Conservation (phyloP, 805 yeast genomes). For the Starmerella tilneyi region DNA sequence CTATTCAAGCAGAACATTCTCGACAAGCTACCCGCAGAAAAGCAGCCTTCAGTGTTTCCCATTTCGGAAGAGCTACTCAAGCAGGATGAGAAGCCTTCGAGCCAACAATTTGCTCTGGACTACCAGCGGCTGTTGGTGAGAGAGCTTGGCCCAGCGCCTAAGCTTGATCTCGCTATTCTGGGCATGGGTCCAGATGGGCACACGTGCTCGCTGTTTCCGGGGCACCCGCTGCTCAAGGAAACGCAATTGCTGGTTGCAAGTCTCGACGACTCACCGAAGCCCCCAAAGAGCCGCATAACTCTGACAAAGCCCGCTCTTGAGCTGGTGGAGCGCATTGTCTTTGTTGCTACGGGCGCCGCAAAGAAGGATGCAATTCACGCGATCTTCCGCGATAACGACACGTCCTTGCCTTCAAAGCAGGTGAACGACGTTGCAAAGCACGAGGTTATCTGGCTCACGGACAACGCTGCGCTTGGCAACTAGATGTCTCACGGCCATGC, state of each 20-base stretch:
- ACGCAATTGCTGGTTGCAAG: conserved; percentile 44
- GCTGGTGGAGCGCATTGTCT: conserved; percentile 47
- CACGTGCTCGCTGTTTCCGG: conserved; percentile 87
- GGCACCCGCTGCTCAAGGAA: conserved; percentile 55
- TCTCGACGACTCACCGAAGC: conserved; percentile 80
- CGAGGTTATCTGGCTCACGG: conserved; percentile 71
- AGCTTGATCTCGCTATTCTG: conserved; percentile 55
- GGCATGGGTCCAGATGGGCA: conserved; percentile 98
- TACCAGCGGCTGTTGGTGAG: conserved; percentile 53
- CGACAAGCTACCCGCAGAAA: conserved; percentile 31
- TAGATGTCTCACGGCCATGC: not conserved
- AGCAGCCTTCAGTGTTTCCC: conserved; percentile 21
- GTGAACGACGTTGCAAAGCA: conserved; percentile 48
- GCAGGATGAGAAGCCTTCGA: conserved; percentile 8
- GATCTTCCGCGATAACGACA: conserved; percentile 45
- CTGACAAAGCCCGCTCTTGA: conserved; percentile 69
- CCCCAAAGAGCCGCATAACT: conserved; percentile 84
- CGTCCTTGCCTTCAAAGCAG: conserved; percentile 52
- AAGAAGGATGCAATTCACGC: conserved; percentile 64
- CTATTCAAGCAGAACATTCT: conserved; percentile 58
- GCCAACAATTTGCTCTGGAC: conserved; percentile 30
- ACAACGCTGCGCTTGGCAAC: conserved; percentile 59
- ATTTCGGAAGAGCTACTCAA: conserved; percentile 47
- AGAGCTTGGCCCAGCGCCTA: conserved; percentile 30
- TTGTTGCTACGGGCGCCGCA: conserved; percentile 82